Conservation (phyloP, 1,139 yeast species). For the Candida sp. region DNA sequence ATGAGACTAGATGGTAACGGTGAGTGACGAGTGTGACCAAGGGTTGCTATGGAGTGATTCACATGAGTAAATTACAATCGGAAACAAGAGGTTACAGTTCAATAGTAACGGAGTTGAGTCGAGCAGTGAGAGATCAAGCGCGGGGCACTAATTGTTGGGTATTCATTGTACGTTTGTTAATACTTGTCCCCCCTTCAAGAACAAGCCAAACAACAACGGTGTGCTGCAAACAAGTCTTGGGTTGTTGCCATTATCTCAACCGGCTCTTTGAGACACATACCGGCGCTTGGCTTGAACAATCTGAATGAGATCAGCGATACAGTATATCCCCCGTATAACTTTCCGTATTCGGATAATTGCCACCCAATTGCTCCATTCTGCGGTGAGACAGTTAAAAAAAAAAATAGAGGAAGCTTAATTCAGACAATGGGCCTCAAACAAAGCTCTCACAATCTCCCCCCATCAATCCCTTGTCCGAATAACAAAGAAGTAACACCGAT, state of each 20-base stretch:
- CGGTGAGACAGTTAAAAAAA: background rate
- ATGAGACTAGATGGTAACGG: too few species aligned
- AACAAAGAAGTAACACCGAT: background rate
- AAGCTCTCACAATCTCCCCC: too few species aligned
- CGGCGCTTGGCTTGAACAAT: too few species aligned
- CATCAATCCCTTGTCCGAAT: background rate
- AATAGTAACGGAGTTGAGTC: background rate
- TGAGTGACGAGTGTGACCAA: too few species aligned
- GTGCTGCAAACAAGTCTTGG: background rate
- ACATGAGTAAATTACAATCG: background rate
- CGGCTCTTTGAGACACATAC: too few species aligned
- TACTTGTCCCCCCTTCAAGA: background rate
- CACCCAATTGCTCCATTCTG: background rate
- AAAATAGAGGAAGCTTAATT: too few species aligned
- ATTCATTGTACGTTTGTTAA: background rate
- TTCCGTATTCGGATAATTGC: background rate
- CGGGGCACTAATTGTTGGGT: background rate
- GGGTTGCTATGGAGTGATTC: too few species aligned
- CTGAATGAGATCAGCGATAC: background rate
- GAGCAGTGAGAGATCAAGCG: background rate
- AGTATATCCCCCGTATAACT: background rate
- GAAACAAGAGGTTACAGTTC: background rate
- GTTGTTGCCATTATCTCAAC: too few species aligned
- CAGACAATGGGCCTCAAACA: too few species aligned
- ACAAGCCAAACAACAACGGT: background rate